Evolutionary conservation across 2,329 filamentous ascomycete species (phyloP).

Genomic region (Ophiostoma triangulosporum): DNA sequence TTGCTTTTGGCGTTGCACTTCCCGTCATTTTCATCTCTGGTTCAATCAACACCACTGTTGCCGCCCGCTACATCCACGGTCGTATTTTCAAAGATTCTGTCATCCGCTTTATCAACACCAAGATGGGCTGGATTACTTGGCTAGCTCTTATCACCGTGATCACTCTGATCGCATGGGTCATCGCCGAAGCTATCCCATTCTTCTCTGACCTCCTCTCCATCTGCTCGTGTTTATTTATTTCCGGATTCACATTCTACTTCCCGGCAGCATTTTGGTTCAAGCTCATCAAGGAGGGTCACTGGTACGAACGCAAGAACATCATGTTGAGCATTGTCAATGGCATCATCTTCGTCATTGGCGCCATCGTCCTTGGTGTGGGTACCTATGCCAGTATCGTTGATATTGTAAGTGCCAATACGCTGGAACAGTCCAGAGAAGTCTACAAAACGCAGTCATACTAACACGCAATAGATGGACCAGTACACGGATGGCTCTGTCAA

Average conservation of each 20-base stretch:
- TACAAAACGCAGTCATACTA: neutral
- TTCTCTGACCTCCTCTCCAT: neutral
- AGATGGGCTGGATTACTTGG: slow-evolving; percentile 1
- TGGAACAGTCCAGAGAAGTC: neutral
- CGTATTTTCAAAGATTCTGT: neutral
- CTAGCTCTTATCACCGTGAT: neutral
- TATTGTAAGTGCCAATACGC: neutral
- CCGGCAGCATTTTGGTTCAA: slow-evolving; percentile 1
- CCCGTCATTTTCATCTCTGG: slow-evolving; percentile 1
- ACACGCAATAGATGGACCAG: neutral
- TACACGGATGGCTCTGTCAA: neutral
- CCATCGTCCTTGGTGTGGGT: neutral
- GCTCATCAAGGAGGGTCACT: neutral
- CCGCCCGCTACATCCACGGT: neutral
- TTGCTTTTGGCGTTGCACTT: neutral
- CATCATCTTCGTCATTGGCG: neutral
- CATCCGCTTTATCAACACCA: neutral
- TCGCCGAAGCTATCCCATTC: neutral
- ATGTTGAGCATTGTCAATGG: neutral
- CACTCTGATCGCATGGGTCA: neutral
- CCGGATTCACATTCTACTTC: neutral
- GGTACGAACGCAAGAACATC: slow-evolving; percentile 1
- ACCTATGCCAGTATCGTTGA: neutral
- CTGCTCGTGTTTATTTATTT: slow-evolving; percentile 1
- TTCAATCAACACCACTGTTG: neutral